Evolutionary conservation across 2,329 filamentous ascomycete species (phyloP), one percentile per base, ranked within the genome.

Genomic region (Fonsecaea nubica): DNA sequence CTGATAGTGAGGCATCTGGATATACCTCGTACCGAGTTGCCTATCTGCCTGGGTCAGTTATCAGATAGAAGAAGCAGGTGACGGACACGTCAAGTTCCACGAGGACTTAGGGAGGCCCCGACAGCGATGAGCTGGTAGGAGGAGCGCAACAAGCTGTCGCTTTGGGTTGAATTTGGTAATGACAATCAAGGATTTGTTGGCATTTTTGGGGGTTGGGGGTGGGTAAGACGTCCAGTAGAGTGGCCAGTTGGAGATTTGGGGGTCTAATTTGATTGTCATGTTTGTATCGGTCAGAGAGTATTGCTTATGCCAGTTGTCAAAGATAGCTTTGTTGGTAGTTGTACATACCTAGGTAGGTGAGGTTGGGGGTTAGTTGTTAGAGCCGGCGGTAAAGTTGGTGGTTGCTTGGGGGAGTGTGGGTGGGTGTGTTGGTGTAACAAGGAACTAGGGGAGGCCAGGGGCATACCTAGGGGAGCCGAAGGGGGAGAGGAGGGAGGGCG

Each of bases 301-400:
- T 55, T 55, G 52, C 52, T 55, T 55, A 33, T 55, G 52, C 52
- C 7, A 55, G 52, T 25, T 10, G 45, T 50, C 45, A 50, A 50
- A 50, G 45, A 50, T 25, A 25, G 25, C 25, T 25, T 25, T 25
- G 25, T 25, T 25, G 25, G 25, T 25, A 25, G 25, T 25, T 25
- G 25, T 25, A 25, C 25, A 25, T 25, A 2, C 25, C 25, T 50
- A 50, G 45, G 45, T 50, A 50, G 52, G 30, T 15, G 30, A 25
- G 52, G 6, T 53, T 61, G 18, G 48, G 58, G 45, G 58, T 52
- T 53, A 53, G 45, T 61, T n/a, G 42, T 40, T 53, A 54, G 45
- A 25, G 45, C 45, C 8, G 45, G 45, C 45, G 45, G 45, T 21
- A 50, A 50, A 21, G 45, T 25, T 50, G 45, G 45, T 10, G 9